Evolutionary conservation across 169 alveolate genomes (phyloP).

Genomic region (Cryptosporidium ryanae): DNA sequence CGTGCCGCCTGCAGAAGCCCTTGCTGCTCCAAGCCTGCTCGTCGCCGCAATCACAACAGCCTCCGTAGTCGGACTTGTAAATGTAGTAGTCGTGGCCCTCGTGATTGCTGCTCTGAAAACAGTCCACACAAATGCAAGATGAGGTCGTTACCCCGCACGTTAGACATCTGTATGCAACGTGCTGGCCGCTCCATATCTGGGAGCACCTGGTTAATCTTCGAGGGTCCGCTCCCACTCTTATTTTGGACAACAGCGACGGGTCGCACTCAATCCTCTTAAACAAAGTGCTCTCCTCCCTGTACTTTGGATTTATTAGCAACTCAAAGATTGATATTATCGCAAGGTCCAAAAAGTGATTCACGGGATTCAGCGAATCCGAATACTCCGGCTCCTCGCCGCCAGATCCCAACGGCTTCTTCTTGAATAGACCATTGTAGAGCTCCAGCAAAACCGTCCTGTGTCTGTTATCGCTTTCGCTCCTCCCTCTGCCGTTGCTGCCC

Average conservation of each 20-base stretch:
- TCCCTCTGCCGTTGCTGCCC: too few relatives aligned
- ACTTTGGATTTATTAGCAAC: slow-evolving; percentile 38
- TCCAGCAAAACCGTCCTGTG: too few relatives aligned
- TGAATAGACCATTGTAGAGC: too few relatives aligned
- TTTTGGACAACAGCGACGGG: slow-evolving; percentile 13
- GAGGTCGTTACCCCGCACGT: slow-evolving; percentile 78
- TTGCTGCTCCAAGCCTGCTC: slow-evolving; percentile 75
- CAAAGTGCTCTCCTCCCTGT: slow-evolving; percentile 1
- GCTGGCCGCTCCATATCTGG: slow-evolving; percentile 79
- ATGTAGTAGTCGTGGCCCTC: slow-evolving; percentile 77
- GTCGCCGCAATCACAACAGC: slow-evolving; percentile 82
- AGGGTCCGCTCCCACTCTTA: slow-evolving; percentile 20
- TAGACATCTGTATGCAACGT: slow-evolving; percentile 77
- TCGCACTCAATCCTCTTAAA: not conserved
- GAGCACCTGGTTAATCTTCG: slow-evolving; percentile 69
- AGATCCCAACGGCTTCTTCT: not conserved
- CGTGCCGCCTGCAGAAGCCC: slow-evolving; percentile 76
- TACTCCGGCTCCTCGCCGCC: too few relatives aligned
- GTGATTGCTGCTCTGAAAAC: slow-evolving; percentile 77
- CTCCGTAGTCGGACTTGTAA: slow-evolving; percentile 78
- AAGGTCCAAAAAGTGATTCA: slow-evolving; percentile 41
- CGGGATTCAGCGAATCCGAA: slow-evolving; percentile 13
- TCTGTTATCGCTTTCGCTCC: too few relatives aligned
- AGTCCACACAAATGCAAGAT: slow-evolving; percentile 78
- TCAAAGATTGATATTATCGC: slow-evolving; percentile 36